Evolutionary conservation across 768 basidiomycete genomes (phyloP), one percentile per base, ranked within the genome.

Genomic region (Cystofilobasidium capitatum): DNA sequence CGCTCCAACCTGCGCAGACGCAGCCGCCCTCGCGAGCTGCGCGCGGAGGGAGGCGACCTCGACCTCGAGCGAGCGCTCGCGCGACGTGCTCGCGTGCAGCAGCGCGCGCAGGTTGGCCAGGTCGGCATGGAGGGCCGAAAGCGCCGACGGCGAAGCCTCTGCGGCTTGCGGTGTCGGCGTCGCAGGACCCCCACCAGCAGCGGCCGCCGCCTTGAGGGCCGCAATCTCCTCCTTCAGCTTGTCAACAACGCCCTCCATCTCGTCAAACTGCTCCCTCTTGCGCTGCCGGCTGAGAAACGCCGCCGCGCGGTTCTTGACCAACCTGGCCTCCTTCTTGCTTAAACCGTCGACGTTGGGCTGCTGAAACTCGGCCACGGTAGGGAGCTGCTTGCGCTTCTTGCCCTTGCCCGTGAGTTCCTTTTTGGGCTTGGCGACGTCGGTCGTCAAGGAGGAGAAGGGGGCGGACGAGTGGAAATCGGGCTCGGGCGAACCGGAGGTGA

Each of bases 281-380:
- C 68, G 82, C 77, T 92, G 90, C 76, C 90, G 82, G 78, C 86
- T 87, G 75, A 92, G 86, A 80, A 92, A 92, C 67, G 90, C 90
- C 14, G 90, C 90, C 16, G 90, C 90, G 65, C 90, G 83, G 79
- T 92, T 92, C 81, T 92, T 92, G 66, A 92, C 88, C 12, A 92
- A 82, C 62, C 90, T 85, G 69, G 90, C 90, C 78, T 92, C 90
- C 60, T 90, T 88, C 78, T 92, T 92, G 81, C 82, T 85, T 68
- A 92, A 82, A 59, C 91, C 91, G 68, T 85, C 83, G 68, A 91
- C 89, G 75, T 92, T 89, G 58, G 90, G 90, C 14, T 89, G 89
- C 24, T 92, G 76, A 73, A 91, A 92, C 60, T 62, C 61, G 12
- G 64, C 60, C 13, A 59, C 61, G 31, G 62, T 64, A 0, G 68